Conservation (phyloP, 805 yeast species). For the Lipomyces anomalus region DNA sequence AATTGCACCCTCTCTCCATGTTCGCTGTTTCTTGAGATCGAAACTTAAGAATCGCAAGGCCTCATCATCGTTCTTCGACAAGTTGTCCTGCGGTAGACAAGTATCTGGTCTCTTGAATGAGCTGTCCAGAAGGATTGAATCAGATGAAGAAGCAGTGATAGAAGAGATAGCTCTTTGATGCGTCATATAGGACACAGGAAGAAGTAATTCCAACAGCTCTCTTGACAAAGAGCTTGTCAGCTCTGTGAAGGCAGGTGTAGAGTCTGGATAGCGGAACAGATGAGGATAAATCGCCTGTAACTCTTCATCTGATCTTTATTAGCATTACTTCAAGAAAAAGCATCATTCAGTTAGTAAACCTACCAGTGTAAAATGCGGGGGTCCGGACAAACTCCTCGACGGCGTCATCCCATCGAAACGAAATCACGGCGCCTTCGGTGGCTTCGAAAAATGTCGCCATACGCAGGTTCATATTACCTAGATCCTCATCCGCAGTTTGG, state of each 20-base stretch:
- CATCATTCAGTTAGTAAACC: neutral
- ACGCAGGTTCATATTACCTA: conserved; percentile 19
- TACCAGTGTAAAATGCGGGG: neutral
- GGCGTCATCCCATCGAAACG: conserved; percentile 37
- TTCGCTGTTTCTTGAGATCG: conserved; percentile 35
- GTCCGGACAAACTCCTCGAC: conserved; percentile 31
- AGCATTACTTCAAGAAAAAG: too few species aligned
- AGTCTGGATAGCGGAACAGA: conserved; percentile 41
- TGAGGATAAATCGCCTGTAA: conserved; percentile 35
- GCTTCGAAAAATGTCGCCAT: conserved; percentile 27
- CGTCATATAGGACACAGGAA: conserved; percentile 25
- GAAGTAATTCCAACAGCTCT: conserved; percentile 29
- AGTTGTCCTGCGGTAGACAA: too few species aligned
- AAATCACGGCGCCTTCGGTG: conserved; percentile 34
- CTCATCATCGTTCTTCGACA: conserved; percentile 19
- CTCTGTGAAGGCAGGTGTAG: conserved; percentile 30
- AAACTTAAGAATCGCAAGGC: conserved; percentile 42
- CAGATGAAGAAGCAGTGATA: conserved; percentile 48
- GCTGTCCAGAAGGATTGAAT: conserved; percentile 13
- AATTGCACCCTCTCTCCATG: conserved; percentile 36
- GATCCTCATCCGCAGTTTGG: neutral
- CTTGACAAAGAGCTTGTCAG: conserved; percentile 27
- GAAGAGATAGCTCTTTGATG: conserved; percentile 33
- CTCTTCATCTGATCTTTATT: conserved; percentile 19
- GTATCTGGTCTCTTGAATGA: conserved; percentile 5